phyloP scores from a whole-genome alignment of 78 protist species.

The Dictyostelium brefeldianum region DNA sequence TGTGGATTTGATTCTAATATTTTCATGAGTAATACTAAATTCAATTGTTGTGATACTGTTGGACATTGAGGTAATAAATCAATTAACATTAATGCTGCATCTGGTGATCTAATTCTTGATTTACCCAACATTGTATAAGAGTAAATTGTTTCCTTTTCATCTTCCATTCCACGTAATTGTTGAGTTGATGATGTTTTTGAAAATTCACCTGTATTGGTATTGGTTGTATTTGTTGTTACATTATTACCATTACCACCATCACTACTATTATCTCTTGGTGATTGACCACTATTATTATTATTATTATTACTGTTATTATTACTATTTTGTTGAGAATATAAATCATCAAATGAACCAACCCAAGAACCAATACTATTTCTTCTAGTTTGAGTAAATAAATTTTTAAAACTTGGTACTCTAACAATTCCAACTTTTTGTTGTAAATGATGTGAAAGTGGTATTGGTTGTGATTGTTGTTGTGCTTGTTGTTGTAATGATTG shows the following conservation, averaged over 20 bases:
- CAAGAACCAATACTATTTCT: conserved; percentile 81
- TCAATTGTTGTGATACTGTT: conserved; percentile 30
- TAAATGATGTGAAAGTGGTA: background rate
- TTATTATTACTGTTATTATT: too few relatives aligned
- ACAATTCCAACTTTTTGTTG: conserved; percentile 36
- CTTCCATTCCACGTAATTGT: conserved; percentile 33
- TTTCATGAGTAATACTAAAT: conserved; percentile 58
- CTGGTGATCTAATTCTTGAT: conserved; percentile 53
- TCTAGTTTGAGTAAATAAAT: conserved; percentile 49
- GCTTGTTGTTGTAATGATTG: conserved; percentile 10
- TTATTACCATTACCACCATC: background rate
- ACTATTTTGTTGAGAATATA: conserved; percentile 27
- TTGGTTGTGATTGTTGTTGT: background rate
- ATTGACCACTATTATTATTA: background rate
- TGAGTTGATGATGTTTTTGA: conserved; percentile 31
- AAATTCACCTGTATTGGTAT: background rate
- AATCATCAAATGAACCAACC: conserved; percentile 78
- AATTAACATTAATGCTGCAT: conserved; percentile 71
- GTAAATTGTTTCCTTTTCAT: conserved; percentile 68
- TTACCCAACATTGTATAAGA: conserved; percentile 66
- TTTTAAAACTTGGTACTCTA: conserved; percentile 66
- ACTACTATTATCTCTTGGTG: conserved; percentile 5
- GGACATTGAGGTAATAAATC: conserved; percentile 73
- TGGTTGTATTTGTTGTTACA: too few relatives aligned
- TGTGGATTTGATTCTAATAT: conserved; percentile 72